Percentiles rank a stretch among this genome's conserved stretches.
These are phyloP conservation scores for Sphenostylis stenocarpa DNA, from an alignment of 306 rosid species.

Conservation along the genomic window DNA sequence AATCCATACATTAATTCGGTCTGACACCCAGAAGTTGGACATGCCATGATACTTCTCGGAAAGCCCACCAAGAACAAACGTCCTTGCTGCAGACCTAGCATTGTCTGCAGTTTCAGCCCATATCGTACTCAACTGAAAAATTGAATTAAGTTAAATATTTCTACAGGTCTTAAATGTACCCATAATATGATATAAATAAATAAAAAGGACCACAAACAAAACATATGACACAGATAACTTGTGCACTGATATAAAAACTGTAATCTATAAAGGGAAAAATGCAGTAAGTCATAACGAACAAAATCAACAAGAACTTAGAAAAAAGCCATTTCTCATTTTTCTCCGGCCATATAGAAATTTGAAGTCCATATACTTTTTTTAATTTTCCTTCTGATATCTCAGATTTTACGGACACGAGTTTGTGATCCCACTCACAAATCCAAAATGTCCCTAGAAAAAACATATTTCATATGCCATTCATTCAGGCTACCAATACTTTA, in stretches of 20 bases:
- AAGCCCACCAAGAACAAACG: slow-evolving; percentile 88
- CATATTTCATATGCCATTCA: not conserved
- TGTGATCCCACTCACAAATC: not conserved
- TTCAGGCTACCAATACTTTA: not conserved
- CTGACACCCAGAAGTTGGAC: slow-evolving; percentile 79
- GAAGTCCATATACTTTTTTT: not conserved
- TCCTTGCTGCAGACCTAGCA: slow-evolving; percentile 92
- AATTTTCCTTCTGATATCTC: not conserved
- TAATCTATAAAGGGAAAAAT: not conserved
- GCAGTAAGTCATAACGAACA: not conserved
- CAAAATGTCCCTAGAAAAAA: slow-evolving; percentile 1
- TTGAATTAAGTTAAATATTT: slow-evolving; percentile 24
- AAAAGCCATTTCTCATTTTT: not conserved
- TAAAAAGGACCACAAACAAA: not conserved
- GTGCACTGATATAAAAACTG: slow-evolving; percentile 9
- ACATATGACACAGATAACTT: not conserved
- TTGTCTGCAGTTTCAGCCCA: slow-evolving; percentile 99
- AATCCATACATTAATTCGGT: slow-evolving; percentile 75
- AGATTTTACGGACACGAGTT: not conserved
- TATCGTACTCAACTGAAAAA: slow-evolving; percentile 87
- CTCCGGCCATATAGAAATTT: not conserved
- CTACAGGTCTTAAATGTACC: not conserved
- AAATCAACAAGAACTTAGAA: slow-evolving; percentile 6
- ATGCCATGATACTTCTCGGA: slow-evolving; percentile 81
- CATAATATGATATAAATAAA: slow-evolving; percentile 9